Evolutionary conservation across 192 early-diverging fungal genomes (phyloP).

Genomic region (Pilobolus umbonatus): DNA sequence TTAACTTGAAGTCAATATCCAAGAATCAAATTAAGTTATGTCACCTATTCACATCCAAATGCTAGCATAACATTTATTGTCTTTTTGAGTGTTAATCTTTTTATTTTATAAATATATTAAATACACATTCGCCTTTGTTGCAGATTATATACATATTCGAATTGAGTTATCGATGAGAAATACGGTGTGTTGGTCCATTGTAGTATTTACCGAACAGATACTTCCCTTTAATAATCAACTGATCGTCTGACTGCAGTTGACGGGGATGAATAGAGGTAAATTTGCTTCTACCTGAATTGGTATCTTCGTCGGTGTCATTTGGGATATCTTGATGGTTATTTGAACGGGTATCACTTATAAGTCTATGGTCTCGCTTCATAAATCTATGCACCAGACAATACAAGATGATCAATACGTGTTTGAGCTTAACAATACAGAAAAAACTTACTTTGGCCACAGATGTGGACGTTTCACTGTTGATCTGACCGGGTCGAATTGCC

Average conservation of each 20-base stretch:
- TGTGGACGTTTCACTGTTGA: not conserved
- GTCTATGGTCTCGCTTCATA: not conserved
- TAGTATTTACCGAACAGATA: constrained; percentile 33
- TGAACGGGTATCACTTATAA: not conserved
- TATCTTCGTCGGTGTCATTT: not conserved
- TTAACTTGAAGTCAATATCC: not conserved
- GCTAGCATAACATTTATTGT: not conserved
- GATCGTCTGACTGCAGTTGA: constrained; percentile 6
- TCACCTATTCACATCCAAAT: not conserved
- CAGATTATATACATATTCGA: too few species aligned
- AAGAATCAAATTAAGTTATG: not conserved
- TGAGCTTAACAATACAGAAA: too few species aligned
- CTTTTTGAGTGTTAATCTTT: not conserved
- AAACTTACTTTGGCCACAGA: constrained; percentile 6
- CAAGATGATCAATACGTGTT: not conserved
- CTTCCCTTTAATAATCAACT: constrained; percentile 18
- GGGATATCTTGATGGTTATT: not conserved
- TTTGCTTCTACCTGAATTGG: not conserved
- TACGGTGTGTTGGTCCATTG: constrained; percentile 16
- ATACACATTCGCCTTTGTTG: not conserved
- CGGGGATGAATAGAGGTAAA: not conserved
- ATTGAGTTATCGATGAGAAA: too few species aligned
- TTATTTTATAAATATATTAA: not conserved
- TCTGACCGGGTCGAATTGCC: not conserved
- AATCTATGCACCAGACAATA: not conserved